These are phyloP conservation scores for Stagonosporopsis vannaccii DNA, from an alignment of 2,329 filamentous ascomycete genomes.

Conservation along the genomic window DNA sequence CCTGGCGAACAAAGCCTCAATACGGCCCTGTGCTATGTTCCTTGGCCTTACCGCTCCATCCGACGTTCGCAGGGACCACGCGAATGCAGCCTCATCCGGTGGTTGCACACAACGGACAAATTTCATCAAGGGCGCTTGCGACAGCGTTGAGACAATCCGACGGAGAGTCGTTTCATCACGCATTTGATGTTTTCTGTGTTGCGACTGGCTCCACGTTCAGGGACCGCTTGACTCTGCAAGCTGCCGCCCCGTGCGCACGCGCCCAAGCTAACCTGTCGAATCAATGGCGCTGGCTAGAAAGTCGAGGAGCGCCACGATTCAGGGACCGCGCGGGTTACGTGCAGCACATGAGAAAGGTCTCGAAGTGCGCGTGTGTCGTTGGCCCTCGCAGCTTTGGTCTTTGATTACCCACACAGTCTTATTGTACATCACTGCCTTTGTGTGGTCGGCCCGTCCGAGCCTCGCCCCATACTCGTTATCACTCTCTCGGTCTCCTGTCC, in stretches of 20 bases:
- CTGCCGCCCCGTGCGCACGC: constrained; percentile 41
- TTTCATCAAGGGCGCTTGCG: constrained; percentile 32
- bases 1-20: constrained; percentile 30
- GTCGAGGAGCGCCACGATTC: constrained; percentile 39
- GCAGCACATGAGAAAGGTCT: constrained; percentile 24
- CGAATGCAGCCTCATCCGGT: constrained; percentile 5
- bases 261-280: constrained; percentile 37
- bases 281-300: constrained; percentile 34
- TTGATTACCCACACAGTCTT: constrained; percentile 23
- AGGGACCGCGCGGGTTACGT: constrained; percentile 43
- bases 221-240: constrained; percentile 31
- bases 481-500: constrained; percentile 24
- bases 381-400: constrained; percentile 20
- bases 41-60: constrained; percentile 17
- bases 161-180: constrained; percentile 39
- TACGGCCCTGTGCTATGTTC: constrained; percentile 19
- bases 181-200: constrained; percentile 27
- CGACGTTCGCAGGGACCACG: neutral
- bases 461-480: constrained; percentile 12
- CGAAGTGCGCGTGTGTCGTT: constrained; percentile 28
- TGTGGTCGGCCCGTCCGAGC: constrained; percentile 19
- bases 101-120: constrained; percentile 5
- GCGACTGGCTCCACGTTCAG: constrained; percentile 34
- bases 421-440: constrained; percentile 19
- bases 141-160: constrained; percentile 35